Percentiles rank a stretch among this genome's conserved stretches.
These are phyloP conservation scores for Daedaleopsis nitida DNA, from an alignment of 768 basidiomycete genomes.

Conservation along the genomic window DNA sequence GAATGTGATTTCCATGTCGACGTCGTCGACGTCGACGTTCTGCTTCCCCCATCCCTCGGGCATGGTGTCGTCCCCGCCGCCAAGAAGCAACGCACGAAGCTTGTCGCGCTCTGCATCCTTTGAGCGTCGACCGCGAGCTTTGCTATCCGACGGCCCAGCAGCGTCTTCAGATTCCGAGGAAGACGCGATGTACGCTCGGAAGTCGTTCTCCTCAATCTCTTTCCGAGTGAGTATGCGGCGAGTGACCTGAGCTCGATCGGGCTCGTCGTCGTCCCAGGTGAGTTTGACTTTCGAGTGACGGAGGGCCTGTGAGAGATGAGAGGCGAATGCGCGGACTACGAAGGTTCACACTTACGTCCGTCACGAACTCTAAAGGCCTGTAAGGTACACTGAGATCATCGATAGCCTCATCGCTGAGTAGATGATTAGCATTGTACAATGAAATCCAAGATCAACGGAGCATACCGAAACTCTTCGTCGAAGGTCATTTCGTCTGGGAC, in stretches of 20 bases:
- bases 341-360: constrained; percentile 64
- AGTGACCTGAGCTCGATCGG: constrained; percentile 78
- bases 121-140: constrained; percentile 48
- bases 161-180: constrained; percentile 70
- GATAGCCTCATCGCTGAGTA: constrained; percentile 78
- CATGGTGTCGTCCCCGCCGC: constrained; percentile 62
- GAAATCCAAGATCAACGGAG: not conserved
- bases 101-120: constrained; percentile 60
- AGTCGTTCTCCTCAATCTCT: constrained; percentile 92
- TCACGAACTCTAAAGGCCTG: constrained; percentile 86
- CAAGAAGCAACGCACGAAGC: constrained; percentile 76
- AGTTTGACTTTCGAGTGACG: constrained; percentile 97
- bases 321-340: not conserved
- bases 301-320: constrained; percentile 62
- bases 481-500: constrained; percentile 90
- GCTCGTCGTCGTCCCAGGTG: constrained; percentile 98
- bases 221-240: constrained; percentile 76
- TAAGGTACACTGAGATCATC: constrained; percentile 61
- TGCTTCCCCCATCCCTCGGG: constrained; percentile 83
- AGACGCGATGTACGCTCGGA: constrained; percentile 53
- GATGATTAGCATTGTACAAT: not conserved
- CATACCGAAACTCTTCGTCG: constrained; percentile 72
- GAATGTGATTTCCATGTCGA: constrained; percentile 96
- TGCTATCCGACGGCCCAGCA: constrained; percentile 23
- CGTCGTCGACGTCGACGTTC: constrained; percentile 47